phyloP scores from a whole-genome alignment of 257 asterid genomes.

The Craterostigma plantagineum region DNA sequence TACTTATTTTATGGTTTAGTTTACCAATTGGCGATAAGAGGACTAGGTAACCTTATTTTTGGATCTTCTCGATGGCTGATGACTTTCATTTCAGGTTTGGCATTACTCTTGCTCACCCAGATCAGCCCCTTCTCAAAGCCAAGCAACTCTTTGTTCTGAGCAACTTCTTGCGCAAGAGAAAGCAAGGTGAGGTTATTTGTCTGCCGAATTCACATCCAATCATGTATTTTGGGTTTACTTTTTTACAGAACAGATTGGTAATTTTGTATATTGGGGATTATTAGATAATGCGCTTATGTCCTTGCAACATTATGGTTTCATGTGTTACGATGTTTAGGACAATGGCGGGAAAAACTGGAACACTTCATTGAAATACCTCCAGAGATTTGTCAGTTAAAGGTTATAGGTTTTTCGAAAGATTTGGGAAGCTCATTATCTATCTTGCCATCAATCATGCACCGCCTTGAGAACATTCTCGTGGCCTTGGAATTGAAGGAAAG shows the following conservation, averaged over 20 bases:
- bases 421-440: conserved; percentile 87
- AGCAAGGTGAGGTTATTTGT: conserved; percentile 37
- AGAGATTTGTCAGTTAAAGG: conserved; percentile 82
- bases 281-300: too few species aligned
- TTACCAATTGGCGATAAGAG: too few species aligned
- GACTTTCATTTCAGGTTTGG: conserved; percentile 14
- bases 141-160: conserved; percentile 73
- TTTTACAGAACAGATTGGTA: too few species aligned
- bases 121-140: conserved; percentile 79
- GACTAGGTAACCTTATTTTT: too few species aligned
- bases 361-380: conserved; percentile 89
- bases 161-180: conserved; percentile 82
- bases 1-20: background rate
- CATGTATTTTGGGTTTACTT: too few species aligned
- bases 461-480: conserved; percentile 78
- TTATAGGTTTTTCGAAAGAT: conserved; percentile 89
- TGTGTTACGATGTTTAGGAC: conserved; percentile 11
- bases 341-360: conserved; percentile 67
- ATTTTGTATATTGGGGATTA: too few species aligned
- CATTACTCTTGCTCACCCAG: conserved; percentile 47
- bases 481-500: conserved; percentile 65
- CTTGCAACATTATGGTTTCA: too few species aligned
- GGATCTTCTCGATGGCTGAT: too few species aligned
- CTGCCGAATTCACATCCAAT: background rate
- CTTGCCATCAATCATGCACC: conserved; percentile 84